These are phyloP conservation scores for Sclerotinia nivalis DNA, from an alignment of 2,329 filamentous ascomycete species.

Conservation along the genomic window DNA sequence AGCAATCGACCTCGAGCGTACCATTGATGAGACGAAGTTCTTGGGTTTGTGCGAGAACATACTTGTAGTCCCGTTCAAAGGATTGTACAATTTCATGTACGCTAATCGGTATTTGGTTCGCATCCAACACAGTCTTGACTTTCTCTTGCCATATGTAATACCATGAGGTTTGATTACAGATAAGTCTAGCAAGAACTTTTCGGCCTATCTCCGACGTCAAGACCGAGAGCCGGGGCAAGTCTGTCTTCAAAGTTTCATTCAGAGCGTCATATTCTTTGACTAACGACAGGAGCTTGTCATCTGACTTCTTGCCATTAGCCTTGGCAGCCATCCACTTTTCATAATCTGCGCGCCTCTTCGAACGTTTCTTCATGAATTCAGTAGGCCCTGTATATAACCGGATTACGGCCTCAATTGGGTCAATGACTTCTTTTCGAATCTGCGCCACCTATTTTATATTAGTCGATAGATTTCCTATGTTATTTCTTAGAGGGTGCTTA, in stretches of 20 bases:
- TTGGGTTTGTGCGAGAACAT: constrained; percentile 70
- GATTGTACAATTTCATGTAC: constrained; percentile 71
- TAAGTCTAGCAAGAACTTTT: constrained; percentile 78
- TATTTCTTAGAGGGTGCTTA: constrained; percentile 48
- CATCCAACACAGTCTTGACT: constrained; percentile 71
- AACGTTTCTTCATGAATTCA: constrained; percentile 88
- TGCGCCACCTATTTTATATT: constrained; percentile 51
- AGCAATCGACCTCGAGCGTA: constrained; percentile 45
- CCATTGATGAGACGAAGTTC: constrained; percentile 79
- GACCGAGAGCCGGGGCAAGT: constrained; percentile 79
- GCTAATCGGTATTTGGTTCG: constrained; percentile 63
- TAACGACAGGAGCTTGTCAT: constrained; percentile 79
- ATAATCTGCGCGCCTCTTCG: constrained; percentile 89
- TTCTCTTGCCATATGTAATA: constrained; percentile 82
- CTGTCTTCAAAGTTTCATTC: constrained; percentile 90
- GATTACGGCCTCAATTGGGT: constrained; percentile 77
- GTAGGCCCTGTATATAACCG: constrained; percentile 81
- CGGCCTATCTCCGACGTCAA: constrained; percentile 83
- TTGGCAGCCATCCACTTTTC: constrained; percentile 77
- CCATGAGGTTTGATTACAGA: constrained; percentile 83
- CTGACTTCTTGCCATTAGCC: constrained; percentile 79
- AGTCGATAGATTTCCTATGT: constrained; percentile 23
- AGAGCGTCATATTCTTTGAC: constrained; percentile 82
- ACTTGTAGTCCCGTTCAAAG: constrained; percentile 77
- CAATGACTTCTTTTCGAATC: constrained; percentile 80